Evolutionary conservation across 2,329 filamentous ascomycete species (phyloP).

Genomic region (Huntiella abstrusa): DNA sequence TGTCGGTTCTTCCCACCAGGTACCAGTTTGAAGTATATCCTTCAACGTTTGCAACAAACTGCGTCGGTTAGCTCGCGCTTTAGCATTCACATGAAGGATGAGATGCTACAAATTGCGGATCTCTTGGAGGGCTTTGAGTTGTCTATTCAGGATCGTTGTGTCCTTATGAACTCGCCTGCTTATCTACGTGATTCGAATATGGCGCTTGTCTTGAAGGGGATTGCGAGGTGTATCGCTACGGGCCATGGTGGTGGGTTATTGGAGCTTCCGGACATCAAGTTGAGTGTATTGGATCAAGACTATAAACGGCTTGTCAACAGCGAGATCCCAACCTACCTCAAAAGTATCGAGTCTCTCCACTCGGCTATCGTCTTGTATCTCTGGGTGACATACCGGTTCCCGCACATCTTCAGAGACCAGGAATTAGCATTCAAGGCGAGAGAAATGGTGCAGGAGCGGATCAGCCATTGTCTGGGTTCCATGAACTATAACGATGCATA

Average conservation of each 20-base stretch:
- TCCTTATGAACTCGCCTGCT: conserved; percentile 45
- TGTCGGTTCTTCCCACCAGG: conserved; percentile 61
- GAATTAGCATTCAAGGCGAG: conserved; percentile 65
- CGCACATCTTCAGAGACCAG: conserved; percentile 59
- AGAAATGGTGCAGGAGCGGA: conserved; percentile 53
- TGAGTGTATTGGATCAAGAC: conserved; percentile 57
- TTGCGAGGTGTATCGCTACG: conserved; percentile 51
- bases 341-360: conserved; percentile 58
- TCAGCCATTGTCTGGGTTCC: conserved; percentile 34
- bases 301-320: conserved; percentile 18
- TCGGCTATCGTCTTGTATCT: conserved; percentile 69
- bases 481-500: conserved; percentile 16
- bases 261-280: conserved; percentile 48
- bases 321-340: conserved; percentile 37
- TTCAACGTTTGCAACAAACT: conserved; percentile 56
- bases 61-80: conserved; percentile 46
- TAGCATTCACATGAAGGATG: conserved; percentile 39
- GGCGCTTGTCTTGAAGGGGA: conserved; percentile 35
- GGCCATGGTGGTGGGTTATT: conserved; percentile 49
- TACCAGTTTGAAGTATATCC: conserved; percentile 67
- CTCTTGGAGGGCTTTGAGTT: conserved; percentile 54
- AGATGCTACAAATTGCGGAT: conserved; percentile 50
- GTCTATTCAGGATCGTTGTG: conserved; percentile 45
- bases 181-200: conserved; percentile 30
- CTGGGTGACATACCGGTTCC: conserved; percentile 83